phyloP scores from a whole-genome alignment of 1,284 basidiomycete species.

The Apiotrichum mycotoxinovorans region DNA sequence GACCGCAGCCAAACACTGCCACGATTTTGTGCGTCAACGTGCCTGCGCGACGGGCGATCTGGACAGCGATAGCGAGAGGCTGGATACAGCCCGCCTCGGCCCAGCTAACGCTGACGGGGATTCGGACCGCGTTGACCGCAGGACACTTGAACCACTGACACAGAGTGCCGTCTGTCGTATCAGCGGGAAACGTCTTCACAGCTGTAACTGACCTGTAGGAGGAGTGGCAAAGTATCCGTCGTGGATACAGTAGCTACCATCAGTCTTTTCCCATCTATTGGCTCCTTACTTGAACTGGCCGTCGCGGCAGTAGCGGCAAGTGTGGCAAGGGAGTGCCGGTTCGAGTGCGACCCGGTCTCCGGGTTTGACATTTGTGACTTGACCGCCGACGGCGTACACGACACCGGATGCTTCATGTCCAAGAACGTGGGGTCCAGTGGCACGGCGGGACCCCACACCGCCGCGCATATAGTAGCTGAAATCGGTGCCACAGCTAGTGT shows the following conservation, averaged over 20 bases:
- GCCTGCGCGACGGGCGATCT: slow-evolving; percentile 47
- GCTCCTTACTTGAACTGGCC: slow-evolving; percentile 17
- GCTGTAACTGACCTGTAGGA: slow-evolving; percentile 6
- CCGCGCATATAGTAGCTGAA: slow-evolving; percentile 28
- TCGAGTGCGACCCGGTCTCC: slow-evolving; percentile 49
- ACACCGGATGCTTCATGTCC: slow-evolving; percentile 47
- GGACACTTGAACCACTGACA: slow-evolving; percentile 21
- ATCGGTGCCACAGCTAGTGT: slow-evolving; percentile 16
- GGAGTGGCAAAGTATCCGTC: slow-evolving; percentile 27
- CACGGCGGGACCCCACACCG: slow-evolving; percentile 41
- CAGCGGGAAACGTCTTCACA: not conserved
- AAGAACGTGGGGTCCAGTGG: slow-evolving; percentile 39
- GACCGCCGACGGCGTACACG: slow-evolving; percentile 29
- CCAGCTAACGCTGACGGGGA: slow-evolving; percentile 23
- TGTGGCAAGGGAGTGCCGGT: slow-evolving; percentile 44
- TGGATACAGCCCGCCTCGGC: slow-evolving; percentile 28
- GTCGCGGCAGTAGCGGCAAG: slow-evolving; percentile 40
- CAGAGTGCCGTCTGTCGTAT: slow-evolving; percentile 24
- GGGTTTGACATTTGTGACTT: slow-evolving; percentile 26
- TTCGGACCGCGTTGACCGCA: slow-evolving; percentile 11
- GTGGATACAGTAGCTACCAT: slow-evolving; percentile 16
- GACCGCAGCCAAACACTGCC: slow-evolving; percentile 79
- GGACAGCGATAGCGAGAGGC: slow-evolving; percentile 83
- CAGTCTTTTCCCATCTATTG: not conserved
- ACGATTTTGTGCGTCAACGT: slow-evolving; percentile 58